These are phyloP conservation scores for Epichloe sibirici DNA, from an alignment of 2,329 filamentous ascomycete genomes.

Conservation along the genomic window DNA sequence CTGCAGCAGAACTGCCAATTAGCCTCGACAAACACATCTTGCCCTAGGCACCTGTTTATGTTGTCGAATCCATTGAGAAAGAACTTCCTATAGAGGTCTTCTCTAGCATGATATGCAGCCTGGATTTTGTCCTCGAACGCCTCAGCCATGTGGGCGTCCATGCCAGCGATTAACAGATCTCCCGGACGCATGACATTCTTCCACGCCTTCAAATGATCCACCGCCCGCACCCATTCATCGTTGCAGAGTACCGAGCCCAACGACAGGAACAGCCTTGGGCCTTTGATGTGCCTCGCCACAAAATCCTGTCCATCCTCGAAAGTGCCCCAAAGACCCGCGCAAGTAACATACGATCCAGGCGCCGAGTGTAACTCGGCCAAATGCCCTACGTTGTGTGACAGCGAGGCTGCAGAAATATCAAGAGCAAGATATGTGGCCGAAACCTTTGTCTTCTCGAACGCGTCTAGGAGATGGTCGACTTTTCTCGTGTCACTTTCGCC, in stretches of 20 bases:
- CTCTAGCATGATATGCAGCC: slow-evolving; percentile 26
- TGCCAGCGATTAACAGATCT: slow-evolving; percentile 27
- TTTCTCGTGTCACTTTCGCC: slow-evolving; percentile 26
- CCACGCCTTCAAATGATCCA: slow-evolving; percentile 25
- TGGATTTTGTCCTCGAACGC: slow-evolving; percentile 25
- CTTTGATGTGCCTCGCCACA: slow-evolving; percentile 15
- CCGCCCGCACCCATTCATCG: slow-evolving; percentile 24
- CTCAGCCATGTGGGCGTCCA: slow-evolving; percentile 27
- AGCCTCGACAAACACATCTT: slow-evolving; percentile 22
- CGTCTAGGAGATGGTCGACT: slow-evolving; percentile 24
- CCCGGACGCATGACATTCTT: slow-evolving; percentile 20
- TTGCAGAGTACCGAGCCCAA: slow-evolving; percentile 31
- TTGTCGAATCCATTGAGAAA: slow-evolving; percentile 28
- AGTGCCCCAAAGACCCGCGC: slow-evolving; percentile 28
- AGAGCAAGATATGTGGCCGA: slow-evolving; percentile 25
- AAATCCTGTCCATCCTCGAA: slow-evolving; percentile 24
- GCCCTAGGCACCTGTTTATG: slow-evolving; percentile 23
- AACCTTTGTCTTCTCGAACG: slow-evolving; percentile 19
- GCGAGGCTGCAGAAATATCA: slow-evolving; percentile 26
- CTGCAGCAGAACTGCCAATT: slow-evolving; percentile 27
- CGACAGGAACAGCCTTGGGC: slow-evolving; percentile 26
- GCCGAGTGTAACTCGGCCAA: slow-evolving; percentile 18
- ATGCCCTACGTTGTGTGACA: slow-evolving; percentile 22
- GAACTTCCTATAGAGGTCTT: slow-evolving; percentile 23
- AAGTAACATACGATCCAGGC: slow-evolving; percentile 17